A percentile compares a stretch with the other conserved stretches of the same genome.
These are phyloP conservation scores for Nicotiana knightiana DNA, from an alignment of 257 asterid species.

Conservation along the genomic window DNA sequence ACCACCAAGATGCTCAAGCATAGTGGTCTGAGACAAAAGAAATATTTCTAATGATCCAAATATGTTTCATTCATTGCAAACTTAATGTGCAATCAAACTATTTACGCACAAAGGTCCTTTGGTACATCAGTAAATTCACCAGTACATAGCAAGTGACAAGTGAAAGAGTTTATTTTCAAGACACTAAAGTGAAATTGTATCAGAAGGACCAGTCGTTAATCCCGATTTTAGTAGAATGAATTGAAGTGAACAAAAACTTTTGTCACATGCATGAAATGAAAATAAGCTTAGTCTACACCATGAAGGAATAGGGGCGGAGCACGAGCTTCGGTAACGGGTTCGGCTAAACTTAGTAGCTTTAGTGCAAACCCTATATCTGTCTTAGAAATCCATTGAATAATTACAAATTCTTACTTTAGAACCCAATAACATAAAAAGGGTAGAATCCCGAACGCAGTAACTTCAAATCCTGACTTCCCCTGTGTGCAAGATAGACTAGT, in stretches of 20 bases:
- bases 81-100: neutral
- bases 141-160: neutral
- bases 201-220: neutral
- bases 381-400: too few relatives aligned
- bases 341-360: too few relatives aligned
- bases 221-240: neutral
- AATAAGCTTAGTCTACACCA: neutral
- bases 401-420: too few relatives aligned
- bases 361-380: too few relatives aligned
- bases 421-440: too few relatives aligned
- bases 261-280: neutral
- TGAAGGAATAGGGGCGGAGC: neutral
- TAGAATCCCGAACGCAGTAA: too few relatives aligned
- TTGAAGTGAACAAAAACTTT: neutral
- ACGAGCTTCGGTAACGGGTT: too few relatives aligned
- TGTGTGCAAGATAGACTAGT: neutral
- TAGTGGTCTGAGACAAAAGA: neutral
- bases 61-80: neutral
- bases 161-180: neutral
- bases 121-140: neutral
- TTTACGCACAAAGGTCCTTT: neutral
- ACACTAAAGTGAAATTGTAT: too few relatives aligned
- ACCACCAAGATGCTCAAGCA: conserved; percentile 2
- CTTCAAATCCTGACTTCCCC: too few relatives aligned
- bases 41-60: neutral